Base-by-base conservation (phyloP, 371 early-diverging fungal species). In the Mortierella polycephala region DNA sequence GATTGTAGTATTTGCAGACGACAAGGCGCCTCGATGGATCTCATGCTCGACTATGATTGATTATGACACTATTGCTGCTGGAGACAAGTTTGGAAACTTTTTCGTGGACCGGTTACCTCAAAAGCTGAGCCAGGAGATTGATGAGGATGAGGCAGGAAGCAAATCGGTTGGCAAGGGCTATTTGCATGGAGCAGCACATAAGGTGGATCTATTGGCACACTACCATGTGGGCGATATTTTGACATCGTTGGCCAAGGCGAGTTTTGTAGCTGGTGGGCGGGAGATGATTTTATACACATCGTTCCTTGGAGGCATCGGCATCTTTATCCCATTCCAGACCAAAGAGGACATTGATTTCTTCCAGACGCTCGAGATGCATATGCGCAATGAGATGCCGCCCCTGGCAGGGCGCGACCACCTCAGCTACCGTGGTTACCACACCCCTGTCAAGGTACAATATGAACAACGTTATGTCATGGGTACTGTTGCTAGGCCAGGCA, bases 31-130 rank as follows among this genome's bases (percentile, higher is more conserved):
- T 49, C 91, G 98, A 50, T 96, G 92, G 91, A 88, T 92, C 59
- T 95, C 97, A 21, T 83, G 90, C 45, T 84, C 93, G 7, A 71
- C 86, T 9, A 90, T 94, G 90, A 74, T 97, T 18, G 98, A 98
- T 81, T 96, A 96, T 70, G 95, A 98, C 70, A 98, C 99, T 6
- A 88, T 96, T 0, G 95, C 91, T 1, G 94, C 90, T 23, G 97
- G 94, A 12, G 99, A 99, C 87, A 96, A 97, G 83, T 98, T 98
- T 86, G 99, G 99, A 39, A 96, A 95, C 68, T 83, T 99, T 44
- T 91, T 89, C 69, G 91, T 95, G 13, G 72, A 90, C 61, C 90
- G 98, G 46, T 81, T 95, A 57, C 92, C 96, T 0, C 68, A 75
- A 20, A 85, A 86, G 16, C 73, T 85, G 10, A 87, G 87, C 39